phyloP scores from a whole-genome alignment of 2,329 filamentous ascomycete species.

The Fusarium cyanostomum region DNA sequence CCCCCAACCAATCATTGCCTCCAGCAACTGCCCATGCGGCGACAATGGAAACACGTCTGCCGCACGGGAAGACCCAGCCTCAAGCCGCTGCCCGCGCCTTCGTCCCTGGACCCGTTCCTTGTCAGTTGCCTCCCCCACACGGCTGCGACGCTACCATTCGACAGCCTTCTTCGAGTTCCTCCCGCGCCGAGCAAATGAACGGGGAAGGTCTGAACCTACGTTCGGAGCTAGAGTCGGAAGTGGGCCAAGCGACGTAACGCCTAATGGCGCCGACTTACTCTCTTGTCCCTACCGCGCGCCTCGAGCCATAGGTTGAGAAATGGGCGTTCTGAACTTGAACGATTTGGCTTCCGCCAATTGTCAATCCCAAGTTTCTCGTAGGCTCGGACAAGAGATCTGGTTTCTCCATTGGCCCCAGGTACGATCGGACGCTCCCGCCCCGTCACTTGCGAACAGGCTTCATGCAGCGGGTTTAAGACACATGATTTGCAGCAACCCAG shows the following conservation, averaged over 20 bases:
- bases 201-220: conserved; percentile 9
- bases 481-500: conserved; percentile 49
- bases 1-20: conserved; percentile 35
- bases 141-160: conserved; percentile 30
- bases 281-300: conserved; percentile 15
- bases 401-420: conserved; percentile 38
- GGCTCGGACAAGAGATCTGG: conserved; percentile 31
- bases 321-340: conserved; percentile 9
- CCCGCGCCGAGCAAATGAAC: conserved; percentile 18
- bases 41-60: conserved; percentile 45
- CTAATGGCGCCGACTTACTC: conserved; percentile 11
- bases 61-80: conserved; percentile 42
- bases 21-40: conserved; percentile 38
- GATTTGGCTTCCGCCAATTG: conserved; percentile 22
- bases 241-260: conserved; percentile 3
- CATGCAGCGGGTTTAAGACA: conserved; percentile 41
- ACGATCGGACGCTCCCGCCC: conserved; percentile 39
- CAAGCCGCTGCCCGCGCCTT: conserved; percentile 27
- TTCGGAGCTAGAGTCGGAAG: conserved; percentile 15
- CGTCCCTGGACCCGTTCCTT: conserved; percentile 38
- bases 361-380: conserved; percentile 25
- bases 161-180: conserved; percentile 27
- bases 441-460: conserved; percentile 36
- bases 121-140: conserved; percentile 42
- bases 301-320: conserved; percentile 8